phyloP scores from a whole-genome alignment of 805 yeast species.

The Yarrowia divulgata region DNA sequence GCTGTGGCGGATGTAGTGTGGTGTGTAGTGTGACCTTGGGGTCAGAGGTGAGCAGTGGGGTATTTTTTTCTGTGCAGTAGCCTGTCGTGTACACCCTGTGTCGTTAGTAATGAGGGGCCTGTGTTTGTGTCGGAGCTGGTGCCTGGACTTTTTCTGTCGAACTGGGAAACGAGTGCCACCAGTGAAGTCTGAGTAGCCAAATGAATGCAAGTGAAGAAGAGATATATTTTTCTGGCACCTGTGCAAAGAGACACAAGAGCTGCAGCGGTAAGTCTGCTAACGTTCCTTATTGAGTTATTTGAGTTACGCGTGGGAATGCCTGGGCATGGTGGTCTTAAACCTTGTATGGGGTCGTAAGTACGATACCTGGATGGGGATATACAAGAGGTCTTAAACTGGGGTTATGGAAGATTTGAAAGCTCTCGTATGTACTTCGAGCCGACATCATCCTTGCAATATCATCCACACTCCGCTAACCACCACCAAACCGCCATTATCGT shows the following conservation, averaged over 20 bases:
- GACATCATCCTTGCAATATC: too few relatives aligned
- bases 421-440: too few relatives aligned
- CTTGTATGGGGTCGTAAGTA: not conserved
- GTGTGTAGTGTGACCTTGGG: not conserved
- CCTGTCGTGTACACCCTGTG: not conserved
- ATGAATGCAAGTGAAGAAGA: conserved; percentile 35
- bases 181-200: conserved; percentile 6
- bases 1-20: not conserved
- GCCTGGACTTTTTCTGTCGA: not conserved
- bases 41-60: not conserved
- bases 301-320: conserved; percentile 39
- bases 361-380: not conserved
- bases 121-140: not conserved
- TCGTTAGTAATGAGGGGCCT: conserved; percentile 6
- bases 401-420: not conserved
- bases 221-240: conserved; percentile 14
- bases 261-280: conserved; percentile 13
- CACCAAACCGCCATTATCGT: not conserved
- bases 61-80: not conserved
- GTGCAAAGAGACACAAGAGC: conserved; percentile 12
- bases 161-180: conserved; percentile 34
- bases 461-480: not conserved
- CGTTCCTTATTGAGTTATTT: conserved; percentile 21
- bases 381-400: not conserved
- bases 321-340: conserved; percentile 27